phyloP scores from a whole-genome alignment of 306 rosid species.

The Clitoria ternatea region DNA sequence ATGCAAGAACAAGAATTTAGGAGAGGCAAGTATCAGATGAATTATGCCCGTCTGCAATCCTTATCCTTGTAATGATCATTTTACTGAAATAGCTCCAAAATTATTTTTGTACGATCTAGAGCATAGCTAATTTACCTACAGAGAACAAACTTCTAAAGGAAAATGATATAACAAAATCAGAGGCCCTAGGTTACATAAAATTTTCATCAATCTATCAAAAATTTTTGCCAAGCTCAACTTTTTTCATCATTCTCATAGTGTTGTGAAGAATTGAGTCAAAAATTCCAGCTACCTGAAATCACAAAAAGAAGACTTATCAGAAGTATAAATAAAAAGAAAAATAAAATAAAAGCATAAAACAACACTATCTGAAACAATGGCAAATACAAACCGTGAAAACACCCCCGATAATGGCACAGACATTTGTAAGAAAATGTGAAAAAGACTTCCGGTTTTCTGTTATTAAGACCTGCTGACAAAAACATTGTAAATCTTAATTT shows the following conservation, averaged over 20 bases:
- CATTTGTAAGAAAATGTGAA: constrained; percentile 88
- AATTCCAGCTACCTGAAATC: constrained; percentile 93
- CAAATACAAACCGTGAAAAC: constrained; percentile 87
- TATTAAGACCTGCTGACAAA: constrained; percentile 59
- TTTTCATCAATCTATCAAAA: constrained; percentile 50
- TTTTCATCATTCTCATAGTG: constrained; percentile 68
- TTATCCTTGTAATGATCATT: constrained; percentile 1
- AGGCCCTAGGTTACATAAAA: constrained; percentile 22
- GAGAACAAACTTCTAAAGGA: not conserved
- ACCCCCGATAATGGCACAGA: constrained; percentile 96
- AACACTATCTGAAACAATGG: not conserved
- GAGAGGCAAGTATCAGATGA: not conserved
- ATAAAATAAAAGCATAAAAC: not conserved
- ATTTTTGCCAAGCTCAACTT: constrained; percentile 86
- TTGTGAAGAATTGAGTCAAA: constrained; percentile 82
- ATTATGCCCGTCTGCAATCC: not conserved
- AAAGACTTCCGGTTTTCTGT: constrained; percentile 78
- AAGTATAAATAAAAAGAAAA: not conserved
- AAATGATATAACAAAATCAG: constrained; percentile 28
- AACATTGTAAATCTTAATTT: not conserved
- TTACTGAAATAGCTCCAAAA: constrained; percentile 21
- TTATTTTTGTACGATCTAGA: constrained; percentile 26
- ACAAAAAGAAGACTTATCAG: constrained; percentile 6
- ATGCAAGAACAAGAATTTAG: not conserved
- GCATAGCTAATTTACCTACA: not conserved